Base-by-base conservation (phyloP, 805 yeast genomes). In the Pichia manshurica region DNA sequence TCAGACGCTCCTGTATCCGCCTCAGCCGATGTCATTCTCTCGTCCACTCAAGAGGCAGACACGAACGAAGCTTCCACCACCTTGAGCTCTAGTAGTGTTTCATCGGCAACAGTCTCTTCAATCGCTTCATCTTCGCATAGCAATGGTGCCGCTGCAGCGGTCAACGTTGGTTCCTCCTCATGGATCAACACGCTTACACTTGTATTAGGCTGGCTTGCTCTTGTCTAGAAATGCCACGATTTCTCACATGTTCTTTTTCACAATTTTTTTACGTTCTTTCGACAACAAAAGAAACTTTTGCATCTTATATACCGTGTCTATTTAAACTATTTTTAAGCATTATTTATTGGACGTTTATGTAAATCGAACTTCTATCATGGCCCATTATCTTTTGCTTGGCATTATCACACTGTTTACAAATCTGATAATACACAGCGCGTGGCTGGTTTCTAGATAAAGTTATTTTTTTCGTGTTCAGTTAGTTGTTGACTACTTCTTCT, bases 381-480 rank as follows among this genome's bases (percentile, higher is more conserved):
- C n/a, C n/a, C n/a, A n/a, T n/a, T n/a, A n/a, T n/a, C n/a, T n/a
- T n/a, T n/a, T n/a, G n/a, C n/a, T n/a, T n/a, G n/a, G n/a, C n/a
- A n/a, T n/a, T 25, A 10, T 25, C 10, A 7, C 29, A 25, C 7
- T 25, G 29, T 25, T 25, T 25, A 25, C 29, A 25, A 25, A 25
- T 25, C 10, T 25, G 29, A 25, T 7, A 10, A n/a, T 7, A 10
- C 29, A 25, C 10, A 25, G 29, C 40, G 40, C 33, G 44, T 42
- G 44, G 44, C 44, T 42, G 44, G 44, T 42, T 42, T 19, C 43
- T 39, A 8, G 43, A 15, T n/a, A n/a, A 9, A 23, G 12, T 39
- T n/a, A 25, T 20, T 16, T 38, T 16, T 38, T 34, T 34, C 37
- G 17, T 34, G 37, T 16, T 15, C 15, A 34, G n/a, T 8, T 8